phyloP scores from a whole-genome alignment of 1,139 yeast genomes.

The Sugiyamaella grinbergsii region DNA sequence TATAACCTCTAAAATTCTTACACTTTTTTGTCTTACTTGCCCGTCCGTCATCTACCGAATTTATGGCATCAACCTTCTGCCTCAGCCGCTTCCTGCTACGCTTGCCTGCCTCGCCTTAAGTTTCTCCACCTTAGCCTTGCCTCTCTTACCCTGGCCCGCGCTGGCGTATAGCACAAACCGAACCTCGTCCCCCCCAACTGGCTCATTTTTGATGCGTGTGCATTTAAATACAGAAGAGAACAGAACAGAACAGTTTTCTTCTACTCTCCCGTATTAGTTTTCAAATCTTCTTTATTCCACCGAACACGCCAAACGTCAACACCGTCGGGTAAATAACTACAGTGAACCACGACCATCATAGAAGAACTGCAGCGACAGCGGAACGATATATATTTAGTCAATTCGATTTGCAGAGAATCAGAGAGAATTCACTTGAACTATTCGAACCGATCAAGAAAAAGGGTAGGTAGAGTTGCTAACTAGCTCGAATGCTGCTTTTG shows the following conservation, averaged over 20 bases:
- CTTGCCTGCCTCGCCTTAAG: too few species aligned
- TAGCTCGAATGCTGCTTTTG: too few species aligned
- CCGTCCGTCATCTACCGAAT: too few species aligned
- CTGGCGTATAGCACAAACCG: constrained; percentile 3
- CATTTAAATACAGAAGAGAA: constrained; percentile 4
- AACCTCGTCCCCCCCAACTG: constrained; percentile 4
- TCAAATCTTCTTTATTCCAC: constrained; percentile 9
- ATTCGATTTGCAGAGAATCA: background rate
- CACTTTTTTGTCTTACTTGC: too few species aligned
- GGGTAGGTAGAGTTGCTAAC: too few species aligned
- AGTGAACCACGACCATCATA: background rate
- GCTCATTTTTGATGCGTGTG: constrained; percentile 11
- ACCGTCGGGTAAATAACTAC: background rate
- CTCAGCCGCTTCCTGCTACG: too few species aligned
- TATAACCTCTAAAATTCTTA: too few species aligned
- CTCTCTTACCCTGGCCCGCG: background rate
- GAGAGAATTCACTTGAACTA: background rate
- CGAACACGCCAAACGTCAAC: constrained; percentile 5
- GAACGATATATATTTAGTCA: background rate
- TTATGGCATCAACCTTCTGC: too few species aligned
- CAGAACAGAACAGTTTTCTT: constrained; percentile 18
- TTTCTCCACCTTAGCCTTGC: background rate
- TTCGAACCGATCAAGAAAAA: background rate
- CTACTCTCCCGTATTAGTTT: constrained; percentile 1
- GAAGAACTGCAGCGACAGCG: background rate